Evolutionary conservation across 257 asterid species (phyloP), one percentile per base, ranked within the genome.

Genomic region (Penstemon eatonii): DNA sequence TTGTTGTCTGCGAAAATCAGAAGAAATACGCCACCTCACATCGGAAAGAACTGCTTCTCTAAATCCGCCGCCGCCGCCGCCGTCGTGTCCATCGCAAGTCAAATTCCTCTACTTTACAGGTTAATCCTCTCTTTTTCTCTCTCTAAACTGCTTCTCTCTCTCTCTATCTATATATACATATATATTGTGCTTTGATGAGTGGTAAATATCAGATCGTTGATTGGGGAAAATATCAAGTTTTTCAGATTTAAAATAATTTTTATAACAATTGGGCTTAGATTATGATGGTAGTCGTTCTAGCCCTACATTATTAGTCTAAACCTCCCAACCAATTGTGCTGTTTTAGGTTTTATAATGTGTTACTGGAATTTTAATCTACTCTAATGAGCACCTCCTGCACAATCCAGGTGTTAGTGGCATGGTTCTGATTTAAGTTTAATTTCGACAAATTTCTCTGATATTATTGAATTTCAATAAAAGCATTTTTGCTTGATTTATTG

Each of bases 41-140:
- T 42, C 15, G 36, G 4, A 7, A 11, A 18, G 10, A 40, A 15
- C 12, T 58, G 5, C 63, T 46, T 10, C 70, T 37, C 68, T 52
- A 69, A 76, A 8, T 70, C 73, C 37, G 54, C 75, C 46, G 19
- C 78, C 51, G 39, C 59, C 61, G 42, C 75, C 65, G 8, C 67
- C 51, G 47, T 51, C 68, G 66, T 65, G 57, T 43, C 59, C 60
- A 2, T 46, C 33, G 56, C 57, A 58, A 53, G 44, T 60, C 68
- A 42, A 33, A 2, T 67, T 45, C 74, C 72, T 60, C 65, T 19
- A 33, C 54, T 33, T 74, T 65, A 38, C 68, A 75, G 83, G 86
- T 75, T 56, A 61, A 36, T 74, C 55, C 33, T 44, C 43, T 64
- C 56, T 60, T 49, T 71, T 12, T 5, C 55, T 47, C 3, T 18